Percentiles rank a stretch among this genome's conserved stretches.
These are phyloP conservation scores for Rutidosis leptorrhynchoides DNA, from an alignment of 129 eudicot genomes.

Conservation along the genomic window DNA sequence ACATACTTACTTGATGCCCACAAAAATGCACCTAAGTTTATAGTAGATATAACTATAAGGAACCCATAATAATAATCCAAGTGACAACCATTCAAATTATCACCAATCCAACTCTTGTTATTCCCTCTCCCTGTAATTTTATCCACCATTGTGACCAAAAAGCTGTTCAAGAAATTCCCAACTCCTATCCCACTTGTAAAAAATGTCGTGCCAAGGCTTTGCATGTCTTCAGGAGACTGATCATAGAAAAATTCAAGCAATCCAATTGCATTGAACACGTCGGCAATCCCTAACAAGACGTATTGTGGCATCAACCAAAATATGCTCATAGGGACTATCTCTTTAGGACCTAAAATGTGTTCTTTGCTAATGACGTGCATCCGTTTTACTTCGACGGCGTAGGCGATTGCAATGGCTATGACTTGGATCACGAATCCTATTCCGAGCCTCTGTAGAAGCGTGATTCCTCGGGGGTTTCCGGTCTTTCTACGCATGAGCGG, in stretches of 20 bases:
- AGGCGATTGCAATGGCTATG: constrained; percentile 68
- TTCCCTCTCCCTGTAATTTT: constrained; percentile 47
- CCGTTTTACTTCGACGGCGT: constrained; percentile 53
- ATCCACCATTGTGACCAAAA: constrained; percentile 75
- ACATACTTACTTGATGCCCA: constrained; percentile 66
- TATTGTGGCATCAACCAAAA: constrained; percentile 79
- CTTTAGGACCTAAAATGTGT: constrained; percentile 35
- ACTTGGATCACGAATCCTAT: constrained; percentile 68
- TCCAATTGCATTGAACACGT: constrained; percentile 77
- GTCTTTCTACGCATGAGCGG: constrained; percentile 65
- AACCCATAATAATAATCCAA: constrained; percentile 78
- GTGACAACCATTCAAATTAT: constrained; percentile 72
- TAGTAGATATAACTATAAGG: constrained; percentile 50
- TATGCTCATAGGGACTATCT: constrained; percentile 63
- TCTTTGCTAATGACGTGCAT: constrained; percentile 42
- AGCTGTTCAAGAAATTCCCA: constrained; percentile 82
- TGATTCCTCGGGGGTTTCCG: constrained; percentile 84
- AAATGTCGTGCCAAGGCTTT: constrained; percentile 88
- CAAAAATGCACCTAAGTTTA: constrained; percentile 55
- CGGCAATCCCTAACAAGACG: constrained; percentile 69
- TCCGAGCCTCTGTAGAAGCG: constrained; percentile 73
- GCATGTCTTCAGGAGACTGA: constrained; percentile 92
- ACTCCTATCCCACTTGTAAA: constrained; percentile 78
- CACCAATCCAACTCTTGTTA: constrained; percentile 81
- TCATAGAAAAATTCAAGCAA: constrained; percentile 89